Evolutionary conservation across 1,284 basidiomycete species (phyloP), one percentile per base, ranked within the genome.

Genomic region (Vanrija pseudolonga): DNA sequence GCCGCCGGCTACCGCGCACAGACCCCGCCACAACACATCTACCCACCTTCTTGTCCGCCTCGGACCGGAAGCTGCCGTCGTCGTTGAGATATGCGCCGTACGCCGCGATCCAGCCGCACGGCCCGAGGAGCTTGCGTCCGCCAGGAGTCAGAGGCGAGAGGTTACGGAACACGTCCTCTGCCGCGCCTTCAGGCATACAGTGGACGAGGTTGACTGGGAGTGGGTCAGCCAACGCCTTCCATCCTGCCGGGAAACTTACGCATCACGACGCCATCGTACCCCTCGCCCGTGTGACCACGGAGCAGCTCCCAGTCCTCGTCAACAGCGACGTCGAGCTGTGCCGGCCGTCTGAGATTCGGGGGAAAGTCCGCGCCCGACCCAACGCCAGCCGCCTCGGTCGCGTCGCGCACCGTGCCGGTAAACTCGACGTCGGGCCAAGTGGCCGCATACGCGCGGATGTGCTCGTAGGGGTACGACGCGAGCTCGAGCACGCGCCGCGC

Each of bases 201-300:
- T 73, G 71, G 5, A 73, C 57, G 23, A 73, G 54, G 47, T 73
- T 73, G 50, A 73, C 69, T 72, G 52, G 36, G 23, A 8, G 24
- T 8, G 24, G 5, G 56, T 54, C 28, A 60, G 40, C 17, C 47
- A 40, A 17, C 52, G 24, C 8, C 24, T 6, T 26, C 14, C 17
- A 6, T 42, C 6, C 18, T 20, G 32, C 19, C 3, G n/a, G 19
- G 5, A 1, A 14, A 46, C 61, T 32, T 36, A 67, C 66, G 51
- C 64, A 67, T 65, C 9, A 67, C 32, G 0, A 61, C 56, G 2
- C 66, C 66, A 36, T 57, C 51, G 24, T 57, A 62, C 0, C 46
- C 51, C n/a, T 47, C 45, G 0, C 12, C 5, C 1, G 44, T 42
- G 5, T 15, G 28, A 8, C 17, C 24, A 2, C 22, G 5, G 6